Base-by-base conservation (phyloP, 2,329 filamentous ascomycete species). In the Colletotrichum scovillei region DNA sequence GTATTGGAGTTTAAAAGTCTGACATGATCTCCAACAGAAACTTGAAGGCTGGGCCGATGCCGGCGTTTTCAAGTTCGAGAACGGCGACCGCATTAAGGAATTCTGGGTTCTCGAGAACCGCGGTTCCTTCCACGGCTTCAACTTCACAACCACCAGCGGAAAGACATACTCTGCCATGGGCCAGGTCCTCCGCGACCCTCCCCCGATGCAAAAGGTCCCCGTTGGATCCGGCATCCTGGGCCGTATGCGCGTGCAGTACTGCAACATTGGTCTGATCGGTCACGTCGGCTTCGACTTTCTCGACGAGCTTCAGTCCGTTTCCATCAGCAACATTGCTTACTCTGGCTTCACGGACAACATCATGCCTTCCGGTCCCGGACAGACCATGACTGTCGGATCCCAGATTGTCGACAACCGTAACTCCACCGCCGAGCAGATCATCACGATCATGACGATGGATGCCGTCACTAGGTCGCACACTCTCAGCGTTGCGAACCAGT, bases 391-490 rank as follows among this genome's bases (percentile, higher is more conserved):
- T 6, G 62, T 76, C 7, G 75, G 74, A 26, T 76, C 74, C 14
- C 74, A 75, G 56, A 72, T 75, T 24, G 53, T 76, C 19, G 74
- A 76, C 42, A 76, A 75, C 59, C 68, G 75, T 52, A 76, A 76
- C 63, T 72, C 62, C 14, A 72, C 67, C 28, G 63, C 32, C 19
- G 66, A 74, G 52, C 74, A 76, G 60, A 72, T 64, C 8, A 75
- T 75, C 26, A 75, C 67, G 1, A 62, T 76, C 46, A 12, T 11
- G 35, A 76, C 74, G 19, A 72, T 52, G 2, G 74, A 73, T 9
- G 65, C 74, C 16, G 58, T 75, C 4, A 76, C 67, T 2, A 69
- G 71, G 38, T 70, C 64, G 3, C 72, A 68, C 46, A 63, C 74
- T 0, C 4, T 75, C 12, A 74, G 59, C n/a, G 64, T 70, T 5